Base-by-base conservation (phyloP, 306 rosid species). In the Canavalia ensiformis region DNA sequence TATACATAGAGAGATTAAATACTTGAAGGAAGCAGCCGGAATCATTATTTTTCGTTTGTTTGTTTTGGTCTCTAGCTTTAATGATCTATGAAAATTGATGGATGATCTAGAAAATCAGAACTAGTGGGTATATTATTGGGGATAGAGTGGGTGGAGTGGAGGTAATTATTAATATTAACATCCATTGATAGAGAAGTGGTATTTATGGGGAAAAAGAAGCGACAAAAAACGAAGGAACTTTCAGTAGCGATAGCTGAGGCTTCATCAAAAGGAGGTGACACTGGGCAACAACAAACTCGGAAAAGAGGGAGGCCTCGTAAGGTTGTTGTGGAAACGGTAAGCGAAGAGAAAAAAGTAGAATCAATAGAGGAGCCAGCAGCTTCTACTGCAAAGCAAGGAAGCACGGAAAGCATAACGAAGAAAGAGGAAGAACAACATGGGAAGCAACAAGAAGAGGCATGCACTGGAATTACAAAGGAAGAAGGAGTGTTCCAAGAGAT, bases 221-320 rank as follows among this genome's bases (percentile, higher is more conserved):
- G 87, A 54, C 92, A 90, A 63, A 94, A 92, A 64, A 92, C 90
- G 45, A 91, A 90, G 90, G 90, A 90, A 57, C 86, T 92, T 70
- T 87, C 95, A 25, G 92, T 86, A 42, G 98, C 97, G 46, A 90
- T 90, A 83, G 97, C 97, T 6, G 92, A 94, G 86, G 89, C 95
- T 68, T 88, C 95, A 72, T 85, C 92, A 41, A 72, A 83, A 9
- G 90, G 73, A 84, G 86, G 49, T 10, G 90, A 81, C 66, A 54
- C 63, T 2, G 65, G 65, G 44, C 87, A 75, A 18, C 82, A 84
- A 57, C 83, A 81, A 12, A 4, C 76, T 9, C 89, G 98, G 78
- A 94, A 92, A 85, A 86, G 98, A 86, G 98, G 98, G 0, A 87
- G 97, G 71, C 98, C 98, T 81, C 95, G 98, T 39, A 94, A 94